Evolutionary conservation across 1,284 basidiomycete species (phyloP), one percentile per base, ranked within the genome.

Genomic region (Athelia psychrophila): DNA sequence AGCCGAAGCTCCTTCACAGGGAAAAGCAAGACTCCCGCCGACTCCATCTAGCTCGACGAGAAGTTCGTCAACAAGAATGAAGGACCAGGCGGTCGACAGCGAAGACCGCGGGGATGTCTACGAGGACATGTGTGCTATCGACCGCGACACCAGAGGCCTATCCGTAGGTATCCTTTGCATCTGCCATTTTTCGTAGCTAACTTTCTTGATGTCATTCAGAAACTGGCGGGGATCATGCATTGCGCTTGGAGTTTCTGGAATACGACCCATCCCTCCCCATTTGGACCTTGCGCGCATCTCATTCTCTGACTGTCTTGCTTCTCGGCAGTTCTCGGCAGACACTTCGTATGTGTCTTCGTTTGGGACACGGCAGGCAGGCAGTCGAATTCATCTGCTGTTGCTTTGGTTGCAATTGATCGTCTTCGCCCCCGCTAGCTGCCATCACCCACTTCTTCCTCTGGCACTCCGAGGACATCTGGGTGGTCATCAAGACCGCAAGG

Each of bases 261-360:
- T 83, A 87, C 60, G 84, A 86, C 64, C 78, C 79, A 2, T 68
- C 70, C 0, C 68, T 83, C 22, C 80, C 77, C 12, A 69, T 75
- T 13, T 75, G 66, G 54, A 78, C 78, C 6, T 74, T 78, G 63
- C 67, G 81, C 60, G 65, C 68, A 72, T 64, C 66, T 77, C 48
- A 73, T 75, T 50, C 50, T 75, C n/a, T 68, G 80, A 3, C 70
- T 83, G 2, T 71, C 78, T 3, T 78, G 78, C 57, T 81, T 83
- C 62, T 78, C 76, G 16, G 73, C 80, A 30, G 79, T 83, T 8
- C 70, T 84, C 12, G 80, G 79, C n/a, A 78, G 81, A 59, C 79
- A 81, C 51, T 81, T 82, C 62, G 78, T 79, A 60, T 33, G 76
- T 66, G 30, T 12, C 24, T 47, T 22, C 20, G 35, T 15, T 30